Base-by-base conservation (phyloP, 2,329 filamentous ascomycete genomes). In the Hymenoscyphus albidus region DNA sequence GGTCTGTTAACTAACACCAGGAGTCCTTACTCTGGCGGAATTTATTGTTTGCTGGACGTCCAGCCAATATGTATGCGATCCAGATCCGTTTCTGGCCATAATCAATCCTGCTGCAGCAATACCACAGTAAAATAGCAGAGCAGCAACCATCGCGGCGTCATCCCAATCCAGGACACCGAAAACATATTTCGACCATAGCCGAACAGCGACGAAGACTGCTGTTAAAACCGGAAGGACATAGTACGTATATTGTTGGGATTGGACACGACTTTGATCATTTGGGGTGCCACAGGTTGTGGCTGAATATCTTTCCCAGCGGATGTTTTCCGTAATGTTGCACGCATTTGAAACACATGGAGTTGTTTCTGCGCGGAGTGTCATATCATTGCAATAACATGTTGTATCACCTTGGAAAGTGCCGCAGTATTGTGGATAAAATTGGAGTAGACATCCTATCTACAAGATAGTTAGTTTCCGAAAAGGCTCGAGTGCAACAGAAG, bases 361-460 rank as follows among this genome's bases (percentile, higher is more conserved):
- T 27, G 65, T 57, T 10, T 61, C 56, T 9, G n/a, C n/a, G 16
- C 58, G 60, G 31, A 66, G 27, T 5, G 39, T 39, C 6, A 27
- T 13, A 54, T 42, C 58, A 44, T 10, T 65, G 31, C 67, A 68
- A 1, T 62, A 58, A 51, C 67, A 68, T 13, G 64, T 65, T 14
- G 51, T 62, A 54, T 54, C n/a, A 55, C 66, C 66, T 18, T 58
- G 62, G 1, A 58, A 16, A 14, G 62, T 64, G 35, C 57, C 59
- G 54, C 64, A 68, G 40, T 63, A 66, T 32, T 62, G 12, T 32
- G 67, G 62, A 16, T 62, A 56, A 18, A 57, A 48, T 18, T 39
- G 58, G 2, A 59, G 35, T 18, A 68, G 22, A 38, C 16, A 81
- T 13, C 12, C 22, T 12, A 61, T 16, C 59, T 61, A 35, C 5